A percentile compares a stretch with the other conserved stretches of the same genome.
Conservation (phyloP, 2,329 filamentous ascomycete species). For the Aspergillus pseudoterreus region DNA sequence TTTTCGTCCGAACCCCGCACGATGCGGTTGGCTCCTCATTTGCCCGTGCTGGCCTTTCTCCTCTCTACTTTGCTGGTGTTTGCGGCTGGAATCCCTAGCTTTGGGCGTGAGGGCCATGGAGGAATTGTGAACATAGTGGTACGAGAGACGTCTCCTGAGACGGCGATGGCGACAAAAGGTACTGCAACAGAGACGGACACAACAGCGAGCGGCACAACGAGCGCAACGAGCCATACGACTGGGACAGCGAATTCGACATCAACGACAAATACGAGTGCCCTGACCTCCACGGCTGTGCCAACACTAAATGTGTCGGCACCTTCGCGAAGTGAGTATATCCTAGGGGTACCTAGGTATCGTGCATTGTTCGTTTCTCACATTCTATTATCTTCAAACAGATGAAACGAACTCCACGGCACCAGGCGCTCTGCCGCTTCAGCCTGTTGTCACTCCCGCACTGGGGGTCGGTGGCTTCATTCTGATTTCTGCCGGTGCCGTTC, state of each 20-base stretch:
- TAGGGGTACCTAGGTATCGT: neutral
- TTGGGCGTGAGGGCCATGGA: constrained; percentile 5
- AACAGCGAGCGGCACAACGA: constrained; percentile 3
- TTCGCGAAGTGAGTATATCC: constrained; percentile 11
- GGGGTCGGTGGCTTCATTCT: constrained; percentile 75
- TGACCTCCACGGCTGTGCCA: constrained; percentile 21
- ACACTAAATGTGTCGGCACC: constrained; percentile 20
- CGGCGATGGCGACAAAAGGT: constrained; percentile 11
- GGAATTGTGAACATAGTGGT: constrained; percentile 3
- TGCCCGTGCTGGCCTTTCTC: constrained; percentile 13
- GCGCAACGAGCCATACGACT: constrained; percentile 9
- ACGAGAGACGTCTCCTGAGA: constrained; percentile 8
- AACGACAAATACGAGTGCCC: constrained; percentile 7
- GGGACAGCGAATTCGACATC: constrained; percentile 11
- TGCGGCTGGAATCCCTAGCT: constrained; percentile 10
- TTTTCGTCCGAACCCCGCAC: neutral
- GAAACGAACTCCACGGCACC: constrained; percentile 19
- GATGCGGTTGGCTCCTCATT: constrained; percentile 13
- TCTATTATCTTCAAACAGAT: constrained; percentile 7
- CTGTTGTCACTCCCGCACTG: constrained; percentile 74
- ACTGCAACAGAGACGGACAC: constrained; percentile 6
- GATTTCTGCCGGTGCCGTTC: constrained; percentile 65
- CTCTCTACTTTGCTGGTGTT: constrained; percentile 10
- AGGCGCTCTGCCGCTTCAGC: constrained; percentile 63
- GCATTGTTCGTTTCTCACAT: neutral